A percentile compares a stretch with the other conserved stretches of the same genome.
These are phyloP conservation scores for Salisapilia sapeloensis DNA, from an alignment of 352 stramenopile species.

Conservation along the genomic window DNA sequence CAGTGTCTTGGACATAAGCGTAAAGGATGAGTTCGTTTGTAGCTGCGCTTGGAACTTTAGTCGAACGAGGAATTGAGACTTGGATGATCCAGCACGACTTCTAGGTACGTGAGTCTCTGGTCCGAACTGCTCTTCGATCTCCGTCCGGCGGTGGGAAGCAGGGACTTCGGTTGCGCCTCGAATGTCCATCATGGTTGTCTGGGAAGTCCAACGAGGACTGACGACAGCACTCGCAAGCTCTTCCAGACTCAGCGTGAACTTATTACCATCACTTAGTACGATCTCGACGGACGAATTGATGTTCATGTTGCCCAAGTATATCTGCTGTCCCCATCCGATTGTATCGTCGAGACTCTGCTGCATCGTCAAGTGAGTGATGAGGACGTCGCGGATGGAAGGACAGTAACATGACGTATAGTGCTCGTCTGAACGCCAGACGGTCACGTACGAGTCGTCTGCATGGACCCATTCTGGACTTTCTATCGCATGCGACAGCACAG, in stretches of 20 bases:
- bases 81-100: conserved; percentile 1
- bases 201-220: conserved; percentile 5
- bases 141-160: no score
- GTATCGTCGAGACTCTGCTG: not conserved
- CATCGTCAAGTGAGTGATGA: conserved; percentile 1
- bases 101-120: not conserved
- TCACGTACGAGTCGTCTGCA: conserved; percentile 8
- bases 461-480: conserved; percentile 23
- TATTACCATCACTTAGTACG: conserved; percentile 9
- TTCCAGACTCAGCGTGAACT: conserved; percentile 14
- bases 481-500: conserved; percentile 14
- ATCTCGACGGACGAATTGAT: conserved; percentile 6
- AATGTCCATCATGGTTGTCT: conserved; percentile 7
- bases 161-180: not conserved
- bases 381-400: conserved; percentile 8
- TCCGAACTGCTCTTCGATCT: conserved; percentile 1
- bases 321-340: conserved; percentile 12
- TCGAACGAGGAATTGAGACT: conserved; percentile 9
- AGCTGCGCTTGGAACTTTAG: conserved; percentile 13
- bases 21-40: conserved; percentile 10
- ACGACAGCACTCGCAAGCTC: conserved; percentile 12
- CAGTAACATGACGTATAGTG: conserved; percentile 15
- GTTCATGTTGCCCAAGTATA: conserved; percentile 9
- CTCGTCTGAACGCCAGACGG: conserved; percentile 15
- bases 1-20: not conserved